Conservation (phyloP, 2,329 filamentous ascomycete genomes). For the Colletotrichum lini region DNA sequence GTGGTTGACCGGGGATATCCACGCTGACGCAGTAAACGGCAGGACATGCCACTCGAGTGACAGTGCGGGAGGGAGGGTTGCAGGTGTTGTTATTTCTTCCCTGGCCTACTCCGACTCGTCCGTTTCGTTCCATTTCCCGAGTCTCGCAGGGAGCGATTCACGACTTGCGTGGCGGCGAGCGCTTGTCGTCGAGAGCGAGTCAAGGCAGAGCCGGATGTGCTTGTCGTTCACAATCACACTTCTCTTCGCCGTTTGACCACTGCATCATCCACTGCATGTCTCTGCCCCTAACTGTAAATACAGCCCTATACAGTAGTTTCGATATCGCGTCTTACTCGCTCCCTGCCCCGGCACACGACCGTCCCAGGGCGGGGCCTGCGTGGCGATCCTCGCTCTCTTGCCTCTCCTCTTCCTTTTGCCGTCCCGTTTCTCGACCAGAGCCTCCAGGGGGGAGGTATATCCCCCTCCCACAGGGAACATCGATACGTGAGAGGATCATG, state of each 20-base stretch:
- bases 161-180: neutral
- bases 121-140: constrained; percentile 13
- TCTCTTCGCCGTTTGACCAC: neutral
- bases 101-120: constrained; percentile 15
- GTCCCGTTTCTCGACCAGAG: constrained; percentile 2
- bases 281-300: neutral
- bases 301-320: constrained; percentile 5
- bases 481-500: constrained; percentile 33
- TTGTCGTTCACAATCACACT: neutral
- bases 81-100: neutral
- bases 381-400: neutral
- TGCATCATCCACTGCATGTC: neutral
- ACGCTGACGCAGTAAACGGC: constrained; percentile 25
- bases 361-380: constrained; percentile 24
- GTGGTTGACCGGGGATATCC: constrained; percentile 29
- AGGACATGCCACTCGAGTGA: constrained; percentile 21
- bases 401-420: neutral
- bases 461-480: constrained; percentile 4
- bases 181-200: neutral
- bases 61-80: constrained; percentile 16
- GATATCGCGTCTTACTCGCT: constrained; percentile 22
- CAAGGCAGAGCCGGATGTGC: constrained; percentile 7
- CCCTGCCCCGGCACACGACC: constrained; percentile 14
- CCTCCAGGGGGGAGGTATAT: neutral
- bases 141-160: constrained; percentile 12